Percentiles rank a stretch among this genome's conserved stretches.
Evolutionary conservation across 1,139 yeast species (phyloP).

Genomic region (Debaryomyces fabryi): DNA sequence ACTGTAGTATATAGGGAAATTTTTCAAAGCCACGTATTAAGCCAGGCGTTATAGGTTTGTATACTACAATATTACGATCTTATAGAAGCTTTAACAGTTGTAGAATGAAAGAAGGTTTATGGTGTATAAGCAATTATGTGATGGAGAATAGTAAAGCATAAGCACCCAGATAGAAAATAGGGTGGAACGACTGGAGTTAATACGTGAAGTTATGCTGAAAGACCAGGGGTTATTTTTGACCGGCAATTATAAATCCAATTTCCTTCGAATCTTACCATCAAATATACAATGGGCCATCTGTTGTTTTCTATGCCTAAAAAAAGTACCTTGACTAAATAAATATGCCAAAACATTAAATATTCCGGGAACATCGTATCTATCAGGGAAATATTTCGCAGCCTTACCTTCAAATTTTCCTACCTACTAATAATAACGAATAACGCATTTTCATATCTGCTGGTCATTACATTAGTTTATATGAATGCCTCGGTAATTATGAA

Average conservation of each 20-base stretch:
- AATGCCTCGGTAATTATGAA: not conserved
- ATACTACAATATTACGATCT: constrained; percentile 1
- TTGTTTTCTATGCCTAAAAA: too few relatives aligned
- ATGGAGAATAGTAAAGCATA: not conserved
- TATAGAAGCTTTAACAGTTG: not conserved
- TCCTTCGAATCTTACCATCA: too few relatives aligned
- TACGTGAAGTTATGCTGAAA: not conserved
- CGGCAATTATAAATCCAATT: too few relatives aligned
- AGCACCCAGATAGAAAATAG: not conserved
- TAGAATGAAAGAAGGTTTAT: not conserved
- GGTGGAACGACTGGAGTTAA: not conserved
- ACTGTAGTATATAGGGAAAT: not conserved
- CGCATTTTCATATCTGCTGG: not conserved
- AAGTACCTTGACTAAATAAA: too few relatives aligned
- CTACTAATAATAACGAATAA: not conserved
- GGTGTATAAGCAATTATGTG: not conserved
- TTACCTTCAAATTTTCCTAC: not conserved
- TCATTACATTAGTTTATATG: not conserved
- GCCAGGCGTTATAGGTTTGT: not conserved
- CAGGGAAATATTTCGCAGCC: not conserved
- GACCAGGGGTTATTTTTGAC: too few relatives aligned
- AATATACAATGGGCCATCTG: too few relatives aligned
- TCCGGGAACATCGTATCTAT: not conserved
- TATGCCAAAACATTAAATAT: too few relatives aligned
- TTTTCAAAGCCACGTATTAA: not conserved